A percentile compares a stretch with the other conserved stretches of the same genome.
Evolutionary conservation across 2,329 filamentous ascomycete genomes (phyloP).

Genomic region (Cladosporium austrohemisphaericum): DNA sequence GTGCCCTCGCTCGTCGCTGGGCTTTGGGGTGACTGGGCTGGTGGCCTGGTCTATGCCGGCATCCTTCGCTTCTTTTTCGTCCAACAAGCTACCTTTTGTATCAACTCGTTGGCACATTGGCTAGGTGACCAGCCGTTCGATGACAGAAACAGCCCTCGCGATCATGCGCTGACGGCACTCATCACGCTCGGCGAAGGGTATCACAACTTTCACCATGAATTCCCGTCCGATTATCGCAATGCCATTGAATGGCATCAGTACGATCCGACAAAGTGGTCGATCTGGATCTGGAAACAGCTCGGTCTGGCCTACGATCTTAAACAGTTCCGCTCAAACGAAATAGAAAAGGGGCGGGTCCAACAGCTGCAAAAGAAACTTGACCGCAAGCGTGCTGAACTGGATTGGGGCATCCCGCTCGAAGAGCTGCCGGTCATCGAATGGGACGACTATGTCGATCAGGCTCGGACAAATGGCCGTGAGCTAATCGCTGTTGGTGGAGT

Average conservation of each 20-base stretch:
- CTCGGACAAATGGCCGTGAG: constrained; percentile 66
- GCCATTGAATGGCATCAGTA: constrained; percentile 84
- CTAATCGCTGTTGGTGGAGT: constrained; percentile 73
- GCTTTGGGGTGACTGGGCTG: constrained; percentile 72
- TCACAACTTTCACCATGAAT: constrained; percentile 91
- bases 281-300: constrained; percentile 74
- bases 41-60: constrained; percentile 75
- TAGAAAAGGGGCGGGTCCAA: constrained; percentile 81
- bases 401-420: constrained; percentile 79
- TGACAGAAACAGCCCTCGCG: constrained; percentile 80
- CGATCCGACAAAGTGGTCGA: constrained; percentile 81
- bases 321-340: constrained; percentile 82
- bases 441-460: constrained; percentile 73
- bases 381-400: constrained; percentile 70
- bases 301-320: constrained; percentile 79
- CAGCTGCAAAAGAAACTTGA: constrained; percentile 85
- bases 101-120: constrained; percentile 84
- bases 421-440: constrained; percentile 76
- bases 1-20: constrained; percentile 71
- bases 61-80: constrained; percentile 80
- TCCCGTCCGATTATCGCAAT: constrained; percentile 84
- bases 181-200: constrained; percentile 80
- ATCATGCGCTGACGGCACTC: constrained; percentile 76
- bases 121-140: constrained; percentile 84
- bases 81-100: constrained; percentile 83